Evolutionary conservation across 1,284 basidiomycete species (phyloP), one percentile per base, ranked within the genome.

Genomic region (Heterobasidion annosum): DNA sequence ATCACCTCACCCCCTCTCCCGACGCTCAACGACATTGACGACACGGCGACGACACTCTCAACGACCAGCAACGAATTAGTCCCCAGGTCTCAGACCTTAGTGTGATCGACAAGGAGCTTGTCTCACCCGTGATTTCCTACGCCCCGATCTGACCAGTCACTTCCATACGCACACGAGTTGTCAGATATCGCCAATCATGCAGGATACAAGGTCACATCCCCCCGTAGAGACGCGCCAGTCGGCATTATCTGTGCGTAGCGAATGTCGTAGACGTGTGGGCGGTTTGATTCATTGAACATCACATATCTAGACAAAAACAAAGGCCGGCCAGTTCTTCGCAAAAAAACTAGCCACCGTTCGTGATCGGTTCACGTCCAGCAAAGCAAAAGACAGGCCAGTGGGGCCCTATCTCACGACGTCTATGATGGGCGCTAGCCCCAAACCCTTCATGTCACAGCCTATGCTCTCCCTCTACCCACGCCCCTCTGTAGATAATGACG

Each of bases 401-500:
- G 10, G 9, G 2, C 45, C n/a, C 15, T 47, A 16, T 12, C 45
- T 16, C 8, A 18, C 45, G 45, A 47, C n/a, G 9, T 12, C 15
- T 16, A 47, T 10, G 25, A 15, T 10, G 35, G 18, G 37, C 37
- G 40, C 13, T 18, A 34, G 35, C 35, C 34, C 37, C 7, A 51
- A 51, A 32, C 50, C 50, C 8, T 51, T 37, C 50, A 51, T 51
- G 50, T 51, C 50, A 13, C 50, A 51, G 40, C 50, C 50, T 3
- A 51, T 51, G 50, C 50, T 51, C 18, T 43, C 50, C 9, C 37
- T 51, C 34, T 19, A 34, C 13, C 34, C 34, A 19, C 18, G 37
- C 7, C 19, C 18, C 35, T 15, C 13, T 19, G 18, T 25, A 8
- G 50, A 51, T 12, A 37, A 42, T 12, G 46, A 46, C 16, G 44